Base-by-base conservation (phyloP, 768 basidiomycete genomes). In the Boletus rex-veris region DNA sequence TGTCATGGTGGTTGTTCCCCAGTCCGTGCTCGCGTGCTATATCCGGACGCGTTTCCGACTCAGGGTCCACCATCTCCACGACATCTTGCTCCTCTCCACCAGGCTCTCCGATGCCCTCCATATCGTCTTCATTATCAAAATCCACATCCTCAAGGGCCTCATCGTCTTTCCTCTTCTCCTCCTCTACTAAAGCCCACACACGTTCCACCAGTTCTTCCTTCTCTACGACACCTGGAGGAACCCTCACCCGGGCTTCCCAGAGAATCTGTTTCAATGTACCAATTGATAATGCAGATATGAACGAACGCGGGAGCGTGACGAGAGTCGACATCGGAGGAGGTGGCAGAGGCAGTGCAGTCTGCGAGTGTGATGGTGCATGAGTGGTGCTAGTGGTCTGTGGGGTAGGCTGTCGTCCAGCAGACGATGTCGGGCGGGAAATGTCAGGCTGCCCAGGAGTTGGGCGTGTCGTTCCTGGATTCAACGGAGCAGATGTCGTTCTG, bases 201-300 rank as follows among this genome's bases (percentile, higher is more conserved):
- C 87, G 88, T 40, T 69, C 76, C 14, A 93, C 89, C n/a, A 93
- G 69, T 46, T 93, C 91, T 21, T 77, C 73, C 74, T 97, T 97
- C 74, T 97, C 94, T n/a, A 96, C 73, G 2, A 94, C 73, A 37
- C 61, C 61, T 1, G 61, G 61, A 18, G 68, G 70, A 50, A 79
- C 66, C 63, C 85, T 76, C 28, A 90, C 89, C 52, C 88, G 92
- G 59, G 94, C 91, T 50, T 83, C 83, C 64, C 84, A 91, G 19
- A 97, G 70, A 18, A 96, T 79, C 3, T 78, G 76, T 67, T 97
- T 97, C 44, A 97, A 75, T n/a, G 78, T 72, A 21, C 82, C 74
- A 50, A 95, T 82, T 7, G 86, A 82, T 14, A 96, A 75, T 4
- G 76, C 69, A 2, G 76, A 67, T n/a, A 95, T 70, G 14, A 77